Conservation (phyloP, 768 basidiomycete genomes). For the Lyophyllum semitale region DNA sequence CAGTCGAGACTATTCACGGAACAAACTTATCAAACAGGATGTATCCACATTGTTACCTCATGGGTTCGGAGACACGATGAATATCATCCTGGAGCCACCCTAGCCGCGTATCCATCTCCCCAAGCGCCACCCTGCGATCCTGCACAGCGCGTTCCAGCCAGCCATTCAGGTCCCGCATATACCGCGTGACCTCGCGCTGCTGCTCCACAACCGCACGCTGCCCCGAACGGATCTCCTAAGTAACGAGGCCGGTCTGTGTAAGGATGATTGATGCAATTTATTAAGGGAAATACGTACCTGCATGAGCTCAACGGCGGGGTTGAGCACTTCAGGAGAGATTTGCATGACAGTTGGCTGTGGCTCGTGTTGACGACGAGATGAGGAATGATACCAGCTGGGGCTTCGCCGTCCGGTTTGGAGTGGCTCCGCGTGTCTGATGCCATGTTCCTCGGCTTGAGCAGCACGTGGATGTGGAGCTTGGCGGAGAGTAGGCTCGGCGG, state of each 20-base stretch:
- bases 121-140: neutral
- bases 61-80: neutral
- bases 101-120: neutral
- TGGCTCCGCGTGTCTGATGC: neutral
- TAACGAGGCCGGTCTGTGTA: neutral
- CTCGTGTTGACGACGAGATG: neutral
- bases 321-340: neutral
- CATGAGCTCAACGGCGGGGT: neutral
- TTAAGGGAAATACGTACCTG: neutral
- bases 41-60: too few species aligned
- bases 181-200: conserved; percentile 2
- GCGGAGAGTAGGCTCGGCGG: neutral
- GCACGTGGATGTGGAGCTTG: neutral
- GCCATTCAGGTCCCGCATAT: conserved; percentile 3
- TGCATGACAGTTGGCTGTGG: neutral
- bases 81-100: neutral
- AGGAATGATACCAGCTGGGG: neutral
- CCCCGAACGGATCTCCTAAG: neutral
- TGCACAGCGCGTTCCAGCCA: conserved; percentile 2
- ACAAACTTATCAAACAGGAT: too few species aligned
- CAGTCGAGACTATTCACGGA: too few species aligned
- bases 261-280: neutral
- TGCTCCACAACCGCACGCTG: conserved; percentile 8
- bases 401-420: neutral
- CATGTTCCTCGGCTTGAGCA: neutral